Evolutionary conservation across 2,329 filamentous ascomycete genomes (phyloP), one percentile per base, ranked within the genome.

Genomic region (Tolypocladium capitatum): DNA sequence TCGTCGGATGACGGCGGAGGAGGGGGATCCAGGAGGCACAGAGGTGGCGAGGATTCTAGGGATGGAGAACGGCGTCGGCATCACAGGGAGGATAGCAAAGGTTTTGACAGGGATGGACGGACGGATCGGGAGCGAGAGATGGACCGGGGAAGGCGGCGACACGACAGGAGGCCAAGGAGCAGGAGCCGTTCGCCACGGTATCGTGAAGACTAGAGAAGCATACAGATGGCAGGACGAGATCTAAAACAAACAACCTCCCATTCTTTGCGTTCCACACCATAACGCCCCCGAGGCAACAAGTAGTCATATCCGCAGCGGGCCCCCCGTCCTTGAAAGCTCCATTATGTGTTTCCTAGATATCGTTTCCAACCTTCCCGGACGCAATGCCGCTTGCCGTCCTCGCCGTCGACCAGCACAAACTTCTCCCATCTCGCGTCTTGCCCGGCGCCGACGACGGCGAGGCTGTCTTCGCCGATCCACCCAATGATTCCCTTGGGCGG

Each of bases 371-470:
- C 86, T 58, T 90, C 83, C 52, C 85, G 74, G 30, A 80, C 68
- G 52, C 85, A 78, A 46, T 78, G 70, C 41, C 81, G 74, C 54
- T 77, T 80, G 10, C 86, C 85, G 52, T 85, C 80, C 21, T 82
- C 76, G 14, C 76, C 76, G 48, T 83, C 75, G n/a, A 74, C 74
- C 46, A 94, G 70, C 20, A 82, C 71, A 57, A 94, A 95, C 51
- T 84, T 89, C 68, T 96, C 89, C 88, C 90, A 96, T 45, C 85
- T 75, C 16, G 84, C 84, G 60, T 92, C 86, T 50, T 76, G 74
- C 0, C 89, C 89, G 1, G 86, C 85, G 4, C 89, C 85, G 45
- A 94, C 72, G 1, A 94, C 81, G 1, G 90, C 68, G 11, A 95
- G 68, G 16, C 76, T 85, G 21, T 79, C 71, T 53, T 95, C 85